Conservation (phyloP, 2,329 filamentous ascomycete genomes). For the Akanthomyces muscarius region DNA sequence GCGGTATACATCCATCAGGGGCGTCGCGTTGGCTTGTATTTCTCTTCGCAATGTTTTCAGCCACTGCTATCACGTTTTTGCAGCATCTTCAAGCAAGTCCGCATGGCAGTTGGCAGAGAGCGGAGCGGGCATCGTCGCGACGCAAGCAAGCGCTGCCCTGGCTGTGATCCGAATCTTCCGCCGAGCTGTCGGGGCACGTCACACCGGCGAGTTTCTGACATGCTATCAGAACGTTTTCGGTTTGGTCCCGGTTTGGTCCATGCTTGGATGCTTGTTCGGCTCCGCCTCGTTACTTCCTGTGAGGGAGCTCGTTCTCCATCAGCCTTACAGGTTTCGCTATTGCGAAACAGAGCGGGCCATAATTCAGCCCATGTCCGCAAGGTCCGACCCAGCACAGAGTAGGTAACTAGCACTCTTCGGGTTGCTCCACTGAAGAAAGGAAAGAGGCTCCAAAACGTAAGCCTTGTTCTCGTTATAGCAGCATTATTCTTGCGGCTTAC, state of each 20-base stretch:
- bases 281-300: neutral
- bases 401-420: neutral
- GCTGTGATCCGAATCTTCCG: neutral
- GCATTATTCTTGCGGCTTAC: neutral
- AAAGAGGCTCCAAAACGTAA: neutral
- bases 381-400: neutral
- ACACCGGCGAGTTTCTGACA: neutral
- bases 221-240: neutral
- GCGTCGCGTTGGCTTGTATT: too few relatives aligned
- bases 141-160: neutral
- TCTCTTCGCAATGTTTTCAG: too few relatives aligned
- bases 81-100: neutral
- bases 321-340: neutral
- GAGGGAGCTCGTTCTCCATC: neutral
- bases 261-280: neutral
- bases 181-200: neutral
- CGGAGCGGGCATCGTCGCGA: neutral
- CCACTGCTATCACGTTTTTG: too few relatives aligned
- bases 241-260: neutral
- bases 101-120: neutral
- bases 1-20: too few relatives aligned
- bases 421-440: neutral
- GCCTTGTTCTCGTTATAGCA: neutral
- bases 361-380: slow-evolving; percentile 13
- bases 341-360: neutral